These are phyloP conservation scores for Chlorella variabilis DNA, from an alignment of 163 green algal species.

Conservation along the genomic window DNA sequence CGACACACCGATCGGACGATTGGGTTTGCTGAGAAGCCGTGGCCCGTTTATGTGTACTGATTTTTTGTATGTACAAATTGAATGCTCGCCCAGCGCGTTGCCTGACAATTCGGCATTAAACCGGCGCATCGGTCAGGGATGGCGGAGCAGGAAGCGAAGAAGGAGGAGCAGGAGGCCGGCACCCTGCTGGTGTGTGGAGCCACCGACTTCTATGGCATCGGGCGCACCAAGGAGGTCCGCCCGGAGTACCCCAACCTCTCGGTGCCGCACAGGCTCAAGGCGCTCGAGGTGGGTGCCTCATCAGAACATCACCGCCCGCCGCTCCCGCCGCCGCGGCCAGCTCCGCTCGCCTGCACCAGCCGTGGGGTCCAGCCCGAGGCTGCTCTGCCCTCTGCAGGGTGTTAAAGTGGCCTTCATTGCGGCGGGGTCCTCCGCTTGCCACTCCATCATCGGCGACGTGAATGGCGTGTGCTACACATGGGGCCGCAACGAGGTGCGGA, in stretches of 20 bases:
- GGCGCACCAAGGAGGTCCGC: constrained; percentile 48
- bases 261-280: constrained; percentile 67
- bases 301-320: neutral
- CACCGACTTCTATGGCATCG: constrained; percentile 50
- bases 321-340: neutral
- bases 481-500: constrained; percentile 86
- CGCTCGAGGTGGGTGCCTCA: constrained; percentile 54
- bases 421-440: constrained; percentile 71
- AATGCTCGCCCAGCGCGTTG: no score
- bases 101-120: no score
- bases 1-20: no score
- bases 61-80: no score
- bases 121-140: no score
- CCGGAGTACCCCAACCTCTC: constrained; percentile 75
- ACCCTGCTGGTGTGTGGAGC: constrained; percentile 49
- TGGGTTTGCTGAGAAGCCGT: no score
- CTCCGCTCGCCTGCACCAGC: neutral
- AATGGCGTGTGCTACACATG: constrained; percentile 83
- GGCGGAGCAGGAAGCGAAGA: constrained; percentile 8
- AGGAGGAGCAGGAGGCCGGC: constrained; percentile 23
- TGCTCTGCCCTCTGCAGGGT: constrained; percentile 57
- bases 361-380: neutral
- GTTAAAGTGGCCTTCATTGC: constrained; percentile 83
- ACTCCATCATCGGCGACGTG: constrained; percentile 78
- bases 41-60: no score